Evolutionary conservation across 257 asterid species (phyloP).

Genomic region (Solanum etuberosum): DNA sequence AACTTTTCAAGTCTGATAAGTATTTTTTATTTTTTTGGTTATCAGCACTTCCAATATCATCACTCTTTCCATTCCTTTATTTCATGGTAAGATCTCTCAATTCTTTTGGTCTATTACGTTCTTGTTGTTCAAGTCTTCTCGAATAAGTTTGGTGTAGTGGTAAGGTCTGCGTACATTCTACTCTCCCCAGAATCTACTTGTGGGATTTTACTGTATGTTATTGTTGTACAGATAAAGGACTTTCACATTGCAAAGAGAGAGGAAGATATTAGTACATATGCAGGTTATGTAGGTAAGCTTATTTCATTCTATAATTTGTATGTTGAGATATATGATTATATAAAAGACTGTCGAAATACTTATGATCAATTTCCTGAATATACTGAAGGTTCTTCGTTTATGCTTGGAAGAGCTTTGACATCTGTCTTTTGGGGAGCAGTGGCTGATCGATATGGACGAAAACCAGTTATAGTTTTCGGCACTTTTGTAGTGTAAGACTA

Average conservation of each 20-base stretch:
- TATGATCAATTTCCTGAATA: not conserved
- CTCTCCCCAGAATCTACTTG: too few species aligned
- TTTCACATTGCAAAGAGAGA: slow-evolving; percentile 45
- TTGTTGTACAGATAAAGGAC: slow-evolving; percentile 29
- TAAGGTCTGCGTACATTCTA: not conserved
- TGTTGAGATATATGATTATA: not conserved
- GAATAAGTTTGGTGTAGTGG: not conserved
- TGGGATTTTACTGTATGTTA: not conserved
- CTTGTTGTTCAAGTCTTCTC: not conserved
- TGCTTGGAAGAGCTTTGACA: slow-evolving; percentile 60
- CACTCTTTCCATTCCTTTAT: slow-evolving; percentile 66
- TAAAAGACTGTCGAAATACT: not conserved
- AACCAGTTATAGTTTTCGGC: slow-evolving; percentile 59
- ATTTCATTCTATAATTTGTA: not conserved
- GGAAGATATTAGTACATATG: slow-evolving; percentile 58
- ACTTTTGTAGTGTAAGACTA: slow-evolving; percentile 26
- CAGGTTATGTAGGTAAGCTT: slow-evolving; percentile 52
- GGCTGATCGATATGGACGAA: slow-evolving; percentile 63
- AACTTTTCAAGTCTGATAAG: too few species aligned
- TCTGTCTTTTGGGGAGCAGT: slow-evolving; percentile 54
- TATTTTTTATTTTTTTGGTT: not conserved
- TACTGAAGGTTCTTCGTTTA: slow-evolving; percentile 41
- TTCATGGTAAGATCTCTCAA: slow-evolving; percentile 44
- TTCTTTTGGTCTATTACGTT: not conserved
- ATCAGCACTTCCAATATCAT: slow-evolving; percentile 63